phyloP scores from a whole-genome alignment of 164 flowering plant genomes.

The Nymphaea colorata region DNA sequence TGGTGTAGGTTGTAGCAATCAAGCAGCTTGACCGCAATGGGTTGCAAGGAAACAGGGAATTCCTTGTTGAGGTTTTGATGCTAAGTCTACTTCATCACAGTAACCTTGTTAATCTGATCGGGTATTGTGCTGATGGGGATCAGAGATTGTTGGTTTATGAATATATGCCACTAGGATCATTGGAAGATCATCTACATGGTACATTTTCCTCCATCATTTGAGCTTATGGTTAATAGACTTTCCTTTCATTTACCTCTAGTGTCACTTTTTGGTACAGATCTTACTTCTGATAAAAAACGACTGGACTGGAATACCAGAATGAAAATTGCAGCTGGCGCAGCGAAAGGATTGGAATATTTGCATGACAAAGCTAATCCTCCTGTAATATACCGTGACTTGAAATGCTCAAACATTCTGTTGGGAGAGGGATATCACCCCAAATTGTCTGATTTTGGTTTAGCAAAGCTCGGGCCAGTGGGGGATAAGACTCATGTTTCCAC shows the following conservation, averaged over 20 bases:
- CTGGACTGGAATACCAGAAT: constrained; percentile 83
- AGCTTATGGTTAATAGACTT: too few species aligned
- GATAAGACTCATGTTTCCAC: constrained; percentile 82
- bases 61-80: constrained; percentile 62
- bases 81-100: constrained; percentile 56
- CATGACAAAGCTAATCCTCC: constrained; percentile 69
- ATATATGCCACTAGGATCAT: constrained; percentile 79
- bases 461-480: constrained; percentile 82
- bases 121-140: constrained; percentile 74
- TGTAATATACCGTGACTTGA: constrained; percentile 76
- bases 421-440: constrained; percentile 71
- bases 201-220: constrained; percentile 2
- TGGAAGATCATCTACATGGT: constrained; percentile 82
- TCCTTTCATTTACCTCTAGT: neutral
- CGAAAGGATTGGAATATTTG: constrained; percentile 70
- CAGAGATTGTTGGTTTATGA: constrained; percentile 81
- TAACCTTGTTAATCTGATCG: constrained; percentile 75
- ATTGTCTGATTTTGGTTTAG: constrained; percentile 86
- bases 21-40: constrained; percentile 81
- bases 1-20: constrained; percentile 65
- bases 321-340: constrained; percentile 83
- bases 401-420: constrained; percentile 84
- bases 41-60: constrained; percentile 66
- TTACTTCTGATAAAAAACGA: constrained; percentile 29
- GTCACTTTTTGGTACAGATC: constrained; percentile 19